Evolutionary conservation across 139 green algal species (phyloP).

Genomic region (Tetraselmis chui): DNA sequence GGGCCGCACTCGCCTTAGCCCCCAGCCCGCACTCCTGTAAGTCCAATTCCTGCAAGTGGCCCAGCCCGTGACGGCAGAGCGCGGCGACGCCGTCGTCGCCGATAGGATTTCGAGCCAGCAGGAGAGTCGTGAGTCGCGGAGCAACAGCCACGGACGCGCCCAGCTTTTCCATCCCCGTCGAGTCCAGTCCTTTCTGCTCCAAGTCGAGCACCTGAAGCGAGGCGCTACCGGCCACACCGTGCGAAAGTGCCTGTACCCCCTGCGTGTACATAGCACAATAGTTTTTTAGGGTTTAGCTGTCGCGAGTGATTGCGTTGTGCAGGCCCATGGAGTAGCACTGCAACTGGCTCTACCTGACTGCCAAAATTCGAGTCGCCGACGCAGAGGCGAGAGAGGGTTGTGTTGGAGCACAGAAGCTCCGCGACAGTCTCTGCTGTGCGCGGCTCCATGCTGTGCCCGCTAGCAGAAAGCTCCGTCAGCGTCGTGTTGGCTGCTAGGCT

Average conservation of each 20-base stretch:
- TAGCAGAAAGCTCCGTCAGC: conserved; percentile 4
- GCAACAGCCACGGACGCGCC: background rate
- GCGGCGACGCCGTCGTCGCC: background rate
- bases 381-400: background rate
- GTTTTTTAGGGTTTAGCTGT: too few relatives aligned
- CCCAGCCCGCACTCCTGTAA: background rate
- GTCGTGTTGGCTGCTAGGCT: background rate
- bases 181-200: background rate
- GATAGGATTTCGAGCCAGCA: background rate
- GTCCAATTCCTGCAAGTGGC: background rate
- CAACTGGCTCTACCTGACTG: background rate
- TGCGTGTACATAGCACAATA: too few relatives aligned
- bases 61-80: background rate
- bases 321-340: too few relatives aligned
- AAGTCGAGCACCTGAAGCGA: background rate
- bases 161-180: background rate
- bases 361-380: background rate
- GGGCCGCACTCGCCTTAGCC: background rate
- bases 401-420: background rate
- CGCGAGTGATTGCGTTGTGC: too few relatives aligned
- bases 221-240: background rate
- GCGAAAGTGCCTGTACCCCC: background rate
- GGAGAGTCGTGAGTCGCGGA: background rate
- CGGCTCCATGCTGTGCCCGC: background rate
- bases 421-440: background rate